Percentiles rank a stretch among this genome's conserved stretches.
These are phyloP conservation scores for Gentiana dahurica DNA, from an alignment of 257 asterid species.

Conservation along the genomic window DNA sequence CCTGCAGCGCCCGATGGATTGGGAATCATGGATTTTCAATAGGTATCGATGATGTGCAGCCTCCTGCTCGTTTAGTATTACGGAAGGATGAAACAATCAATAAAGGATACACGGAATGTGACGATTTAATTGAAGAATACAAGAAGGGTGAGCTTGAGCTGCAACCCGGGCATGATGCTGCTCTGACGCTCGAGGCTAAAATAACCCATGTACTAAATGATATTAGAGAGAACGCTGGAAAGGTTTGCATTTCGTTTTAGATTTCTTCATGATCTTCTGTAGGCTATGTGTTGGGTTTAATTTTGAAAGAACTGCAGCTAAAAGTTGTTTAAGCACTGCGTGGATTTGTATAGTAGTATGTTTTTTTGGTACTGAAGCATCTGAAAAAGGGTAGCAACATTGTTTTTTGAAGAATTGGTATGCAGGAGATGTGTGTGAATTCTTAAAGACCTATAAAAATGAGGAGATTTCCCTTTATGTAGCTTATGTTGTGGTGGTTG, in stretches of 20 bases:
- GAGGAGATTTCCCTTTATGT: too few relatives aligned
- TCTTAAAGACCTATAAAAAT: too few relatives aligned
- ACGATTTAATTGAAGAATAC: conserved; percentile 39
- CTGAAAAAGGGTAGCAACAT: too few relatives aligned
- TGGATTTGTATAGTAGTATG: too few relatives aligned
- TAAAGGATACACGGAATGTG: conserved; percentile 50
- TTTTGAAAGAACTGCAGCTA: too few relatives aligned
- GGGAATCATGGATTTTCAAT: conserved; percentile 98
- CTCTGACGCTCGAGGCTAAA: conserved; percentile 86
- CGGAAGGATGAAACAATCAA: conserved; percentile 50
- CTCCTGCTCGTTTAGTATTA: conserved; percentile 44
- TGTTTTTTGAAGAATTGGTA: too few relatives aligned
- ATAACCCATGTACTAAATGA: conserved; percentile 54
- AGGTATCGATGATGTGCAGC: conserved; percentile 91
- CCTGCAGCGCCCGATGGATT: conserved; percentile 89
- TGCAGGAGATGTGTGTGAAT: too few relatives aligned
- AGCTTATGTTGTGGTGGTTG: too few relatives aligned
- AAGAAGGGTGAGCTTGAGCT: conserved; percentile 65
- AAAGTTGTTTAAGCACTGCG: too few relatives aligned
- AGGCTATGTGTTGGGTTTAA: background rate
- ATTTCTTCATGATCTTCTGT: background rate
- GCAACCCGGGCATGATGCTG: conserved; percentile 77
- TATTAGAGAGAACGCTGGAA: conserved; percentile 64
- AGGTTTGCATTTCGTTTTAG: conserved; percentile 32
- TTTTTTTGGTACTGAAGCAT: too few relatives aligned